Percentiles rank a stretch among this genome's conserved stretches.
These are phyloP conservation scores for Tuber magnatum DNA, from an alignment of 495 filamentous ascomycete species.

Conservation along the genomic window DNA sequence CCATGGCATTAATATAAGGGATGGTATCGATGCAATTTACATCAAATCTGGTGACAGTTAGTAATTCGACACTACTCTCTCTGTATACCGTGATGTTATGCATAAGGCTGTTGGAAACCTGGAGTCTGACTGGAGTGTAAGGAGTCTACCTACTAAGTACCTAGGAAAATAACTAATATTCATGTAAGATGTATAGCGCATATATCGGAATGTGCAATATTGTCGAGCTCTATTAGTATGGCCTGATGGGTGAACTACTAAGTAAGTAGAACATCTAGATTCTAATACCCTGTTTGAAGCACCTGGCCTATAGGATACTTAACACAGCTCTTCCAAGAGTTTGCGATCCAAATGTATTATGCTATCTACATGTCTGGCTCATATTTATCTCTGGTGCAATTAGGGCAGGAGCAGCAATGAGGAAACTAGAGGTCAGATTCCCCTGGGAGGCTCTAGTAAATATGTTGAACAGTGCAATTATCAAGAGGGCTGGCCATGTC, in stretches of 20 bases:
- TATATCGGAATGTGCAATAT: neutral
- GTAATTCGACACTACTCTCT: neutral
- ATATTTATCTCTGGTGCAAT: neutral
- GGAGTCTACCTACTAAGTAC: neutral
- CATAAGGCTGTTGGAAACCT: neutral
- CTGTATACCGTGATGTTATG: neutral
- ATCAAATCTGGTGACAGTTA: neutral
- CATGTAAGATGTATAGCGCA: neutral
- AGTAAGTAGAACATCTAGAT: neutral
- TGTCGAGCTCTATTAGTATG: neutral
- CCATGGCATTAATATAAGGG: neutral
- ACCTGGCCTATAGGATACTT: neutral
- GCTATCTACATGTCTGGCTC: neutral
- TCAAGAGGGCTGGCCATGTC: neutral
- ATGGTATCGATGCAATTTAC: neutral
- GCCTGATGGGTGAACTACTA: neutral
- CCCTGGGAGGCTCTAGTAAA: neutral
- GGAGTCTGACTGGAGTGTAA: neutral
- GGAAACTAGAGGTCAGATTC: neutral
- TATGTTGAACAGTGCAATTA: neutral
- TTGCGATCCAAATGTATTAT: neutral
- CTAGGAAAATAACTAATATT: neutral
- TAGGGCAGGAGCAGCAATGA: neutral
- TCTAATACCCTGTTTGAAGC: neutral
- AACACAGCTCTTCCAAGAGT: neutral